These are phyloP conservation scores for Vachellia pachyceras DNA, from an alignment of 306 rosid genomes.

Conservation along the genomic window DNA sequence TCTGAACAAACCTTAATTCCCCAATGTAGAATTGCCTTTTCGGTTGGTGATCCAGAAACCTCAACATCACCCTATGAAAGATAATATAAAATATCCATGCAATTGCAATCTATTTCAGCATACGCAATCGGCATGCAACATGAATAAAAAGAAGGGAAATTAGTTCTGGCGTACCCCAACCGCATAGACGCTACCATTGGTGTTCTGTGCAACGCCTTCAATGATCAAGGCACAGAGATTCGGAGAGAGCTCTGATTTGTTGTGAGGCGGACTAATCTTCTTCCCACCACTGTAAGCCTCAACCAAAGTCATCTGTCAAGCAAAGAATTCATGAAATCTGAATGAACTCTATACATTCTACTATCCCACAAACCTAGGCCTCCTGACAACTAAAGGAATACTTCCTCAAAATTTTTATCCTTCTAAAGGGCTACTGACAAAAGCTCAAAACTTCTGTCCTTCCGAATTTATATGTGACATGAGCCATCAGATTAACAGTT, in stretches of 20 bases:
- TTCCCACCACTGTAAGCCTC: constrained; percentile 73
- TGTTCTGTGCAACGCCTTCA: constrained; percentile 87
- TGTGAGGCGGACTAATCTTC: constrained; percentile 61
- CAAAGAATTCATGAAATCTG: constrained; percentile 21
- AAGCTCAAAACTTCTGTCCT: neutral
- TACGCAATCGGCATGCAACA: neutral
- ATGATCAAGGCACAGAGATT: constrained; percentile 55
- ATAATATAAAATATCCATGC: constrained; percentile 24
- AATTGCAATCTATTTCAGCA: constrained; percentile 8
- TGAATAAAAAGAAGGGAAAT: neutral
- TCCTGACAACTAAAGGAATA: no score
- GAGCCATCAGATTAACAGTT: constrained; percentile 19
- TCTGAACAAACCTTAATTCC: constrained; percentile 64
- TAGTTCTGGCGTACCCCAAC: constrained; percentile 69
- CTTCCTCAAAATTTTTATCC: constrained; percentile 12
- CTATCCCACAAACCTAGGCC: constrained; percentile 9
- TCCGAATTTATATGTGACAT: neutral
- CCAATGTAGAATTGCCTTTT: constrained; percentile 90
- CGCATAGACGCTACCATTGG: constrained; percentile 72
- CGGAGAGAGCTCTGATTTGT: constrained; percentile 62
- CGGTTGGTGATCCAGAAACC: constrained; percentile 97
- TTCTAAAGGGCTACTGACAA: neutral
- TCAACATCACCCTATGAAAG: constrained; percentile 64
- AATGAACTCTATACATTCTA: neutral
- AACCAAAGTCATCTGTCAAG: constrained; percentile 84